phyloP scores from a whole-genome alignment of 2,329 filamentous ascomycete genomes.

The Colletotrichum liriopes region DNA sequence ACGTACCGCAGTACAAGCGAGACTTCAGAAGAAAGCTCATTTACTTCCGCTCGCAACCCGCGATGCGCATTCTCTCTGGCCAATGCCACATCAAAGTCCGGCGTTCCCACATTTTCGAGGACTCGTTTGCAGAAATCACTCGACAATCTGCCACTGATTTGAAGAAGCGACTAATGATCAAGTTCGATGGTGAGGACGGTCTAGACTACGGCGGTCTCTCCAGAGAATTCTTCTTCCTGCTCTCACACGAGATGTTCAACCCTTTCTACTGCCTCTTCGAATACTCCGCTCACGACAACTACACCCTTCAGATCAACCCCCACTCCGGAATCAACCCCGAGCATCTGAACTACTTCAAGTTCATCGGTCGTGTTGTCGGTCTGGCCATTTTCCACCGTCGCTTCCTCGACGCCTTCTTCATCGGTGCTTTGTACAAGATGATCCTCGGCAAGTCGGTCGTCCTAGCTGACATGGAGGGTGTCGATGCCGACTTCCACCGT shows the following conservation, averaged over 20 bases:
- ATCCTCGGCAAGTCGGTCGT: slow-evolving; percentile 93
- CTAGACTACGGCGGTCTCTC: slow-evolving; percentile 98
- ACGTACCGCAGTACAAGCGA: slow-evolving; percentile 99
- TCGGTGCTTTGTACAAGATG: slow-evolving; percentile 99
- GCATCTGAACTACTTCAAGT: slow-evolving; percentile 99
- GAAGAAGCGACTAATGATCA: slow-evolving; percentile 99
- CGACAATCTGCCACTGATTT: slow-evolving; percentile 94
- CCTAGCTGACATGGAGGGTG: slow-evolving; percentile 97
- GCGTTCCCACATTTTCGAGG: slow-evolving; percentile 97
- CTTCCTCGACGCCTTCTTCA: slow-evolving; percentile 99
- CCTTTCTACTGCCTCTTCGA: slow-evolving; percentile 99
- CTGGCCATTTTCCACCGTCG: slow-evolving; percentile 97
- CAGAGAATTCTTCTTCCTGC: slow-evolving; percentile 98
- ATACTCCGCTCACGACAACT: slow-evolving; percentile 99
- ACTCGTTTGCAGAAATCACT: slow-evolving; percentile 99
- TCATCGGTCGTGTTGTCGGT: slow-evolving; percentile 97
- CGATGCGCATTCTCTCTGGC: slow-evolving; percentile 93
- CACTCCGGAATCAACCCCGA: slow-evolving; percentile 99
- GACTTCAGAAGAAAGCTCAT: slow-evolving; percentile 98
- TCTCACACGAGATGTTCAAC: slow-evolving; percentile 99
- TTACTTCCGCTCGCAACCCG: slow-evolving; percentile 98
- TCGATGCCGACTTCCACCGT: slow-evolving; percentile 97
- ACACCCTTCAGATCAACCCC: slow-evolving; percentile 99
- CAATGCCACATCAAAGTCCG: slow-evolving; percentile 99
- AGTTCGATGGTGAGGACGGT: slow-evolving; percentile 98